Evolutionary conservation across 345 rosid genomes (phyloP), one percentile per base, ranked within the genome.

Genomic region (Crucihimalaya himalaica): DNA sequence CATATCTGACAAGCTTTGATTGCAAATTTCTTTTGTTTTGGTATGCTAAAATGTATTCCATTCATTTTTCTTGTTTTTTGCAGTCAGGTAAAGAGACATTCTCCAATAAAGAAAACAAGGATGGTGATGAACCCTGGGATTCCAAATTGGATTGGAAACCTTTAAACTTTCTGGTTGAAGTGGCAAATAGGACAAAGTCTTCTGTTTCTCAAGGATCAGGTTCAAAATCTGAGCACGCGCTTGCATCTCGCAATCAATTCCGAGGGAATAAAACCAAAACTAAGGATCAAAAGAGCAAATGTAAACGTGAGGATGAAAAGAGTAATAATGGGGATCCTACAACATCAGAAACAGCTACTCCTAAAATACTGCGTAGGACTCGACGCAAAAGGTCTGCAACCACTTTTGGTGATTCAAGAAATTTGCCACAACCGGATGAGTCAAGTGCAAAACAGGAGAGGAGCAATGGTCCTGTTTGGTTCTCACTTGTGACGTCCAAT

Each of bases 111-210:
- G 88, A 76, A 32, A 73, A 47, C 15, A 82, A 75, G 65, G 80
- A 77, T 69, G 81, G 77, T 60, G 81, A 58, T 39, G 88, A 86
- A 74, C 63, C 84, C 47, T 81, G 79, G 51, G 91, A 84, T 65
- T 86, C 82, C 20, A 87, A 82, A 74, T 71, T 71, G 39, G 92
- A 93, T 74, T 91, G 96, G 98, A 86, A 89, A 56, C 92, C 96
- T 13, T 86, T 93, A 58, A 83, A 88, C 78, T 86, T 80, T 84
- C 85, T 93, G 72, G 89, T 93, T 76, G 92, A 93, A 84, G 97
- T 84, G 54, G 94, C 92, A 28, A 91, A 88, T 71, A 83, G 86
- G 84, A 87, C 87, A 68, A 91, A 89, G 84, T 81, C 83, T 58
- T 82, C 84, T 67, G 83, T 70, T 80, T 84, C 79, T 71, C 93